Conservation (phyloP, 2,329 filamentous ascomycete species). For the Corniculantispora saksenae region DNA sequence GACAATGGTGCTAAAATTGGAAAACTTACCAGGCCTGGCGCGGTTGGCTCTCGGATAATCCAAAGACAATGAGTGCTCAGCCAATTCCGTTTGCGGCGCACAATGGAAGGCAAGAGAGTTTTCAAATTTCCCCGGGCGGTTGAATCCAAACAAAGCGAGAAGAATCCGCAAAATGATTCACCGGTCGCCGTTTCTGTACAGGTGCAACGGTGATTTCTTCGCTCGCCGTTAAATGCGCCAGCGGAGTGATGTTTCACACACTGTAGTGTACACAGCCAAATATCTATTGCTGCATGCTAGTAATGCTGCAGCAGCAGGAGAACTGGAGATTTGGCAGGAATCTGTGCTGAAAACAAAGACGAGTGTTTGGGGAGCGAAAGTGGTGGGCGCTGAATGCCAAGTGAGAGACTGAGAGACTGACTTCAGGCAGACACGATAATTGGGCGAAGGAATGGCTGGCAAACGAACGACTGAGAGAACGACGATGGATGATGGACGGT, state of each 20-base stretch:
- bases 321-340: background rate
- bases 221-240: background rate
- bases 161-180: background rate
- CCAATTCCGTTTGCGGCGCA: background rate
- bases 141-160: background rate
- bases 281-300: conserved; percentile 4
- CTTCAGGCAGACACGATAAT: background rate
- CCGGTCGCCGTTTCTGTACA: background rate
- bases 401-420: background rate
- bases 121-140: background rate
- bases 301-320: background rate
- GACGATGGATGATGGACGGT: background rate
- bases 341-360: background rate
- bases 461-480: background rate
- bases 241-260: background rate
- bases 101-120: background rate
- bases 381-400: background rate
- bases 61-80: background rate
- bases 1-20: conserved; percentile 4
- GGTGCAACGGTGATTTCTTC: background rate
- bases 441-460: background rate
- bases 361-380: background rate
- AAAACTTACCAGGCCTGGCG: background rate
- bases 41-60: background rate
- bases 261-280: background rate